Evolutionary conservation across 257 asterid genomes (phyloP), one percentile per base, ranked within the genome.

Genomic region (Thymus quinquecostatus): DNA sequence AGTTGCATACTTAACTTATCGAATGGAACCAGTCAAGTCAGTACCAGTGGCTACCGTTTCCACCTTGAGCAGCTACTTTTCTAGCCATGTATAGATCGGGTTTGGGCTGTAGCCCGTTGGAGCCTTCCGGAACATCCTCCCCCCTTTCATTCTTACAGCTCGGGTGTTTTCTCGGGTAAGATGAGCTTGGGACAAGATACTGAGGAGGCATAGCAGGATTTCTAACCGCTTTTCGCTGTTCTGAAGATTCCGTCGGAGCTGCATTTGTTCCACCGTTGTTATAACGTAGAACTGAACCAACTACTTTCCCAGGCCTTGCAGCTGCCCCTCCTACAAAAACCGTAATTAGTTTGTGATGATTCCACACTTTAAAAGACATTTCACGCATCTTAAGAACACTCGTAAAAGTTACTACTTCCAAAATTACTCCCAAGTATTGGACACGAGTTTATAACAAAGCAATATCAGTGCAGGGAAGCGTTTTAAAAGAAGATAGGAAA

Each of bases 301-400:
- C 76, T 44, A 83, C 94, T 72, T 87, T 89, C 66, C 98, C 98
- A 0, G 97, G 97, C 75, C 98, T 84, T 64, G 96, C 88, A 82
- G 84, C 91, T 77, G 77, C 86, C 66, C 94, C 97, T 57, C 89
- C 86, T 81, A 80, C 57, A 33, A 71, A 60, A 45, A 54, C 38
- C 38, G 5, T 40, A 21, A 47, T 30, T 44, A 44, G 12, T 44
- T 44, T 44, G 57, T n/a, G 29, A 50, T 3, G 28, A 49, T 49
- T 49, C 55, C 55, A 13, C 30, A 50, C 57, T n/a, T 50, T n/a
- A n/a, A 14, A 50, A 27, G 57, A 21, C 61, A 56, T 56, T 56
- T 29, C 36, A 56, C 9, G 61, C 61, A 56, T 56, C 61, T 58
- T 14, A 58, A 11, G 64, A 30, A 30, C 43, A 1, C n/a, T 55